Conservation (phyloP, 306 rosid species). For the Gynostemma pentaphyllum region DNA sequence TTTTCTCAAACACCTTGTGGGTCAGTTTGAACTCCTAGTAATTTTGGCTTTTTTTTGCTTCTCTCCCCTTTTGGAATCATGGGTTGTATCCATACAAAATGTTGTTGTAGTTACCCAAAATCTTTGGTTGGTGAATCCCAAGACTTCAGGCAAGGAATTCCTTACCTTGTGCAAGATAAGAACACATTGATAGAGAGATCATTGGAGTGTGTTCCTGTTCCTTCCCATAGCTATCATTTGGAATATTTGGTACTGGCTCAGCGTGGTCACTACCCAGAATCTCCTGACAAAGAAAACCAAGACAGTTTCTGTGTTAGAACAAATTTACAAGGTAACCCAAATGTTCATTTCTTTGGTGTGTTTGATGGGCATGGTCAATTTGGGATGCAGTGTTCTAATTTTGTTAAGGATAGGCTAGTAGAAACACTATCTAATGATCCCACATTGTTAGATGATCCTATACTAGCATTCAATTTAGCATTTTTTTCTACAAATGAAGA, state of each 20-base stretch:
- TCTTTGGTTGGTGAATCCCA: slow-evolving; percentile 54
- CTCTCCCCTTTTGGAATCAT: slow-evolving; percentile 19
- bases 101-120: slow-evolving; percentile 56
- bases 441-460: slow-evolving; percentile 58
- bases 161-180: slow-evolving; percentile 23
- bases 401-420: slow-evolving; percentile 60
- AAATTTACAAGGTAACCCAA: slow-evolving; percentile 65
- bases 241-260: slow-evolving; percentile 74
- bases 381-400: slow-evolving; percentile 73
- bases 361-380: slow-evolving; percentile 91
- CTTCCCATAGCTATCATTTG: slow-evolving; percentile 59
- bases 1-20: slow-evolving; percentile 3
- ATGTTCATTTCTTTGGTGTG: slow-evolving; percentile 82
- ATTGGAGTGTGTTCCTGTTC: slow-evolving; percentile 46
- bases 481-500: slow-evolving; percentile 55
- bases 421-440: slow-evolving; percentile 48
- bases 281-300: slow-evolving; percentile 71
- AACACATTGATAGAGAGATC: slow-evolving; percentile 59
- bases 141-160: slow-evolving; percentile 12
- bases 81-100: slow-evolving; percentile 89
- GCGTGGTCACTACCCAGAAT: slow-evolving; percentile 87
- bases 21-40: background rate
- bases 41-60: too few species aligned
- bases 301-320: slow-evolving; percentile 69
- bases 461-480: slow-evolving; percentile 54